Evolutionary conservation across 208 protist species (phyloP), one percentile per base, ranked within the genome.

Genomic region (Trypanosoma theileri): DNA sequence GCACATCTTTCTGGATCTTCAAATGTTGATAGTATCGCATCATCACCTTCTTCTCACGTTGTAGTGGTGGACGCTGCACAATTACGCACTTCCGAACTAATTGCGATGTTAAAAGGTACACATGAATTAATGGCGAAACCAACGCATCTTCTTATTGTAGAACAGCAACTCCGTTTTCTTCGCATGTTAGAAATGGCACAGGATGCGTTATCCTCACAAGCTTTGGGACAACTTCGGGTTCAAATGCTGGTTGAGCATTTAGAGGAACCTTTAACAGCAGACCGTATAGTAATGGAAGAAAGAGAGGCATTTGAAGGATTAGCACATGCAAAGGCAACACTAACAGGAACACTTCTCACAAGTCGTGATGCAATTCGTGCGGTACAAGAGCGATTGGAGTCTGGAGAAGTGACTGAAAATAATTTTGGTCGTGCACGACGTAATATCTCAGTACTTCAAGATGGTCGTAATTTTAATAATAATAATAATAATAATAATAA

Each of bases 141-240:
- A 28, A 56, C 24, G 40, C 83, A 83, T 1, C 52, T 95, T 22
- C 42, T 93, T 26, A 42, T 95, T 4, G 62, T 80, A 14, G 68
- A 77, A 41, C 78, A 82, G 64, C 70, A 79, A 14, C 65, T 93
- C 7, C 59, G 66, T 12, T 51, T 89, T 16, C 53, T 95, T 14
- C 80, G 90, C 0, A 52, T 85, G 74, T 63, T 95, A 6, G 87
- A 95, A 77, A 85, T 79, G 75, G 73, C 76, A 22, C 86, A 93
- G 45, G 87, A 95, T 55, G 73, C 64, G 19, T 60, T 92, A 41
- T 57, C 65, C 4, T 66, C 58, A 10, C 40, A 50, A 56, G 52
- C 65, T n/a, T 59, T 88, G 35, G 41, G 52, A 16, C 0, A 24
- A 16, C 54, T 91, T 22, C 80, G 75, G 11, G 83, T 93, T 35